phyloP scores from a whole-genome alignment of 352 stramenopile genomes.

The Pythium aquatile region DNA sequence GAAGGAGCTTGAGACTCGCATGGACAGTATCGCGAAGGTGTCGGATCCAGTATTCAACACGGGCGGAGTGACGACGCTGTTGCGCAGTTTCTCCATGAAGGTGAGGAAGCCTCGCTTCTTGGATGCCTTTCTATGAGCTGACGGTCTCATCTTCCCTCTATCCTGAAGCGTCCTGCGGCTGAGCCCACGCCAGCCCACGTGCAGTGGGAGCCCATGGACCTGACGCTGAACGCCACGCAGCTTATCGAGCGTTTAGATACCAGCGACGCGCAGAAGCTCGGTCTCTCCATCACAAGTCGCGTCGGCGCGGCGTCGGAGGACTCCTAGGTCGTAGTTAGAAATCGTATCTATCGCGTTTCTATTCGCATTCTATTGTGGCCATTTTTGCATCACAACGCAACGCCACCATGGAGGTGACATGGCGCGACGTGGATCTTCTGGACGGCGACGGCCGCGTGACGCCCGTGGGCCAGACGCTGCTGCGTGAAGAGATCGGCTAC shows the following conservation, averaged over 20 bases:
- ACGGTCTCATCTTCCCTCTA: not conserved
- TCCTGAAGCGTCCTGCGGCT: conserved; percentile 32
- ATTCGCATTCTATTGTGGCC: conserved; percentile 19
- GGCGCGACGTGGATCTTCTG: conserved; percentile 40
- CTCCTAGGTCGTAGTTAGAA: conserved; percentile 10
- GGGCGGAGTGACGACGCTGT: conserved; percentile 47
- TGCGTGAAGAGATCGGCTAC: conserved; percentile 44
- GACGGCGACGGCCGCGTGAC: conserved; percentile 39
- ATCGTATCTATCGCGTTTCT: conserved; percentile 19
- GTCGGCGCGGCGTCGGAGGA: not conserved
- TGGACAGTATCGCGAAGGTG: conserved; percentile 49
- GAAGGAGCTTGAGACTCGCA: conserved; percentile 62
- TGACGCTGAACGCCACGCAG: conserved; percentile 54
- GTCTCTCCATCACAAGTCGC: conserved; percentile 50
- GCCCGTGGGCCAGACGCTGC: conserved; percentile 30
- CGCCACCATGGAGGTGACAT: conserved; percentile 42
- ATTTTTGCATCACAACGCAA: not conserved
- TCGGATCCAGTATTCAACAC: conserved; percentile 63
- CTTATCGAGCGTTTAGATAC: conserved; percentile 54
- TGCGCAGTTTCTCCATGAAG: conserved; percentile 73
- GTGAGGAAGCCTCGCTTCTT: conserved; percentile 23
- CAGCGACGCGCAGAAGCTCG: conserved; percentile 51
- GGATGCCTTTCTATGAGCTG: conserved; percentile 8
- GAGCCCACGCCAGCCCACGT: conserved; percentile 24
- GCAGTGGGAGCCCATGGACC: conserved; percentile 64